Percentiles rank a stretch among this genome's conserved stretches.
These are phyloP conservation scores for Talinum fruticosum DNA, from an alignment of 148 eudicot genomes.

Conservation along the genomic window DNA sequence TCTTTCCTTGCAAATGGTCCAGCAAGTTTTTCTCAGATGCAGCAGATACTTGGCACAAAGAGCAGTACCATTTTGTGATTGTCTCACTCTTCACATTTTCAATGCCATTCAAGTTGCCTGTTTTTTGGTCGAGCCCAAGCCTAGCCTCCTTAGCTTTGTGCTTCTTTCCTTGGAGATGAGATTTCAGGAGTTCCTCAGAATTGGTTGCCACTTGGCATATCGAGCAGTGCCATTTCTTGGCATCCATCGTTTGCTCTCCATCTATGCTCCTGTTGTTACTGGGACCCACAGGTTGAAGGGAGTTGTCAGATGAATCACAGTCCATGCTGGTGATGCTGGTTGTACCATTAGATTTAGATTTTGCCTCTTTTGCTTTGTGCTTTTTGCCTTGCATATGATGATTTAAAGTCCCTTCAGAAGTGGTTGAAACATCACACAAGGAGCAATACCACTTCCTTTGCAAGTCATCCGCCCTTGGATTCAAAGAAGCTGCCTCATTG, in stretches of 20 bases:
- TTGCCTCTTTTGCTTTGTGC: conserved; percentile 35
- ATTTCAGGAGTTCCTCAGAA: conserved; percentile 19
- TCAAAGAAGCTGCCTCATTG: conserved; percentile 15
- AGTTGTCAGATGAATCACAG: neutral
- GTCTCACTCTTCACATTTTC: conserved; percentile 5
- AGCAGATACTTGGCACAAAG: conserved; percentile 27
- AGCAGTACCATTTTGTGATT: conserved; percentile 22
- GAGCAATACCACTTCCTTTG: conserved; percentile 29
- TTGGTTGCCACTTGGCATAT: conserved; percentile 24
- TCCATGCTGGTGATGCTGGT: neutral
- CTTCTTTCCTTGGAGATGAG: conserved; percentile 38
- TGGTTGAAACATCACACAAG: conserved; percentile 30
- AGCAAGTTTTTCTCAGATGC: conserved; percentile 24
- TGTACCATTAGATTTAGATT: conserved; percentile 6
- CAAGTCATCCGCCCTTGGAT: conserved; percentile 6
- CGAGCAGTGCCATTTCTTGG: conserved; percentile 34
- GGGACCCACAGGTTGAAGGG: neutral
- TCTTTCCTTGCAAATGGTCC: conserved; percentile 29
- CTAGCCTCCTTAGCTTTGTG: conserved; percentile 37
- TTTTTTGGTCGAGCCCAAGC: conserved; percentile 13
- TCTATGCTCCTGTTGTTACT: neutral
- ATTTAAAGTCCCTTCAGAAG: conserved; percentile 30
- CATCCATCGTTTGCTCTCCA: neutral
- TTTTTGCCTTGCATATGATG: conserved; percentile 34
- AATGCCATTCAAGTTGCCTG: neutral